Evolutionary conservation across 176 grass and related monocot species (phyloP), one percentile per base, ranked within the genome.

Genomic region (Aegilops umbellulata): DNA sequence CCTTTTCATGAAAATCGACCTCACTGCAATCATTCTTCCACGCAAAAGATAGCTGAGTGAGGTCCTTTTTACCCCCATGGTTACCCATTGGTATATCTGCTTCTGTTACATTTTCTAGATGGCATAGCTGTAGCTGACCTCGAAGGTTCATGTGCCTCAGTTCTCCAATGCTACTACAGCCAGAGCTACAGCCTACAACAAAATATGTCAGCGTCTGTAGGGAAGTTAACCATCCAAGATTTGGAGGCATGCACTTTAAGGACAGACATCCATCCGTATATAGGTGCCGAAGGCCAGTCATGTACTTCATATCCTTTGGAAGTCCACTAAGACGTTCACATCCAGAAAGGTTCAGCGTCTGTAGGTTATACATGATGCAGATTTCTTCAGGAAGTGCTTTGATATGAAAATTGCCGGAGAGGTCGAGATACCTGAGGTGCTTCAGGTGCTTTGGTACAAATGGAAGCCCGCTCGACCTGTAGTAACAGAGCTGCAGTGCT

Each of bases 331-430:
- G 72, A 30, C 1, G 1, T 4, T 0, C 1, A 20, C 74, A 76
- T 2, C 8, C 15, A 19, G 74, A 76, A 55, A 76, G 46, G 19
- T 76, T 76, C 46, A 76, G 32, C 3, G 74, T 76, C 20, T 55
- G 74, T 6, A 76, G 74, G 25, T 76, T 55, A 60, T 78, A 78
- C 10, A 78, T 3, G 32, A 60, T 78, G 76, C 51, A 7, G 6
- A 78, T 78, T 12, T 35, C 47, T 61, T 78, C 51, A n/a, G 76
- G 76, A 60, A 78, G 53, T 23, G 51, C 53, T n/a, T n/a, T 35
- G 19, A 78, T 78, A 34, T 49, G 46, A 49, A 15, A 2, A 11
- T 31, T 78, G 0, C 5, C 5, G 23, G 51, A 60, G 76, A 78
- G 51, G 22, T 78, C 76, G 2, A 78, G 76, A 60, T 36, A 60